Evolutionary conservation across 1,284 basidiomycete species (phyloP).

Genomic region (Austroboletus olivaceoglutinosus): DNA sequence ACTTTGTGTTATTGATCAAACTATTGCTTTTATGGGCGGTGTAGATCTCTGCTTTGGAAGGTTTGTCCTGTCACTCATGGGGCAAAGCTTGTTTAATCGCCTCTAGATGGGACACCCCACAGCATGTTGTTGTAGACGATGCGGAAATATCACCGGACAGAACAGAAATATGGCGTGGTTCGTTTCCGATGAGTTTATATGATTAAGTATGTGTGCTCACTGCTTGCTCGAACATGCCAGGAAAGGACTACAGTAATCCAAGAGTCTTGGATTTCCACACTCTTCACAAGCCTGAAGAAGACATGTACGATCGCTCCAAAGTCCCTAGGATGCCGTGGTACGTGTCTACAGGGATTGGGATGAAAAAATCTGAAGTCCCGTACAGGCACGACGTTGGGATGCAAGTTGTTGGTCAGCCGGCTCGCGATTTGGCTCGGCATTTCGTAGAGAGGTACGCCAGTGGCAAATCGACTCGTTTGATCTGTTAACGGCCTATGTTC

Average conservation of each 20-base stretch:
- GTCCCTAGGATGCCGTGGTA: conserved; percentile 97
- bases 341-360: conserved; percentile 16
- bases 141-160: conserved; percentile 57
- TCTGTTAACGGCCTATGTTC: conserved; percentile 14
- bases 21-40: conserved; percentile 98
- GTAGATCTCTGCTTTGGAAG: conserved; percentile 90
- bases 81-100: background rate
- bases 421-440: conserved; percentile 92
- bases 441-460: conserved; percentile 80
- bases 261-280: conserved; percentile 86
- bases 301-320: conserved; percentile 90
- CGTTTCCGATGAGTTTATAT: conserved; percentile 2
- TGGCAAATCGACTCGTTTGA: conserved; percentile 8
- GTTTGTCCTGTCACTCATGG: conserved; percentile 35
- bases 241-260: conserved; percentile 93
- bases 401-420: conserved; percentile 96
- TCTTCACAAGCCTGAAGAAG: conserved; percentile 88
- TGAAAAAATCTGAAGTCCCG: background rate
- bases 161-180: conserved; percentile 83
- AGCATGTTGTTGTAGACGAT: conserved; percentile 90
- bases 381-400: conserved; percentile 92
- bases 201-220: background rate
- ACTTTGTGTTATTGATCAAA: conserved; percentile 95
- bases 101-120: conserved; percentile 89
- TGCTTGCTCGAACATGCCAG: conserved; percentile 35